phyloP scores from a whole-genome alignment of 805 yeast species.

The Wickerhamomyces xylosicus region DNA sequence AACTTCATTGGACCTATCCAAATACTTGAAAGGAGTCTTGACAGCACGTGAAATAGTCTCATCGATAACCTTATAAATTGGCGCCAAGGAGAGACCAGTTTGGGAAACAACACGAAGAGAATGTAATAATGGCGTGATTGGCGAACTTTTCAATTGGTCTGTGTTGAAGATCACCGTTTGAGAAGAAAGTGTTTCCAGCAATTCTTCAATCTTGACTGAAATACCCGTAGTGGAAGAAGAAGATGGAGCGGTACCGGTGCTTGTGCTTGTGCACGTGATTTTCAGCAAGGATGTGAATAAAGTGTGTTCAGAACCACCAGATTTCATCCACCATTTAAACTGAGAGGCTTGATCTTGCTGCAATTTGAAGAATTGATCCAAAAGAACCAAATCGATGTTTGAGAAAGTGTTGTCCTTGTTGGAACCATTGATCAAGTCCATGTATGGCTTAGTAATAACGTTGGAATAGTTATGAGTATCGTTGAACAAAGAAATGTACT shows the following conservation, averaged over 20 bases:
- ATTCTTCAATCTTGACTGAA: slow-evolving; percentile 32
- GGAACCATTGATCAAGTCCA: slow-evolving; percentile 22
- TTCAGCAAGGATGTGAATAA: slow-evolving; percentile 58
- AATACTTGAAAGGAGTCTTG: slow-evolving; percentile 74
- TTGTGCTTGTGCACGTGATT: slow-evolving; percentile 31
- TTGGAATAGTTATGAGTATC: slow-evolving; percentile 22
- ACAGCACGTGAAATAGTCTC: slow-evolving; percentile 65
- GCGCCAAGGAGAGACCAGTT: slow-evolving; percentile 6
- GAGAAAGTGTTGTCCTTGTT: slow-evolving; percentile 18
- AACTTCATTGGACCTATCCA: slow-evolving; percentile 41
- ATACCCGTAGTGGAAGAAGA: slow-evolving; percentile 14
- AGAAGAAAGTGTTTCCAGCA: slow-evolving; percentile 37
- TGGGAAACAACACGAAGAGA: slow-evolving; percentile 26
- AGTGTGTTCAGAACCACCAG: slow-evolving; percentile 34
- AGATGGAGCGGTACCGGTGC: slow-evolving; percentile 9
- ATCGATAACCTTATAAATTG: slow-evolving; percentile 59
- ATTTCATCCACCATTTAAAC: slow-evolving; percentile 73
- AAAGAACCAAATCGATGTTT: slow-evolving; percentile 45
- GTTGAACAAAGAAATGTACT: slow-evolving; percentile 29
- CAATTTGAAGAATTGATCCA: slow-evolving; percentile 52
- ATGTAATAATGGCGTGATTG: slow-evolving; percentile 42
- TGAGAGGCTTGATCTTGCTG: slow-evolving; percentile 43
- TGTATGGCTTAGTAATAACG: slow-evolving; percentile 23
- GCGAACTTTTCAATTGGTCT: slow-evolving; percentile 35
- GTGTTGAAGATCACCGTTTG: slow-evolving; percentile 47